A percentile compares a stretch with the other conserved stretches of the same genome.
These are phyloP conservation scores for Lactifluus subvellereus DNA, from an alignment of 768 basidiomycete genomes.

Conservation along the genomic window DNA sequence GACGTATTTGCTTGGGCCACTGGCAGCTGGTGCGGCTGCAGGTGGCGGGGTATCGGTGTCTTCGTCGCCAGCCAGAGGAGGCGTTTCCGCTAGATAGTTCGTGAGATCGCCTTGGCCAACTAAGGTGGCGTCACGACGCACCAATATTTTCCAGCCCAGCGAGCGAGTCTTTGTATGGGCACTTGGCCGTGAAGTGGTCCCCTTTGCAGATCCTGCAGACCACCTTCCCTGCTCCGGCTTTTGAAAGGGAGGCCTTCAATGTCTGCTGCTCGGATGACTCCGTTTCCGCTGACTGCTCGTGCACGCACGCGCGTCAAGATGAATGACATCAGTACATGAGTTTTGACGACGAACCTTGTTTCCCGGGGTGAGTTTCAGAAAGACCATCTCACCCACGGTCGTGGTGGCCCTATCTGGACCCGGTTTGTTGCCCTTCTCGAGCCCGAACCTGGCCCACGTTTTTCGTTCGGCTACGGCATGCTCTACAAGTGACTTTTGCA, in stretches of 20 bases:
- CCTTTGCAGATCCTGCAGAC: slow-evolving; percentile 92
- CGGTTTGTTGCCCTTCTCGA: slow-evolving; percentile 77
- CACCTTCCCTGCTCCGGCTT: slow-evolving; percentile 82
- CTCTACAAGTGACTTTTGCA: slow-evolving; percentile 90
- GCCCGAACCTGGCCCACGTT: slow-evolving; percentile 90
- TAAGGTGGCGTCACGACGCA: slow-evolving; percentile 28
- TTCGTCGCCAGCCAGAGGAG: slow-evolving; percentile 34
- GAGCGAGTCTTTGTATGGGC: slow-evolving; percentile 95
- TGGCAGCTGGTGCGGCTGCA: slow-evolving; percentile 13
- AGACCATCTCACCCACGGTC: slow-evolving; percentile 75
- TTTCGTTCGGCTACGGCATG: slow-evolving; percentile 91
- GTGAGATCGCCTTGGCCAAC: slow-evolving; percentile 7
- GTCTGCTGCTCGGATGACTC: slow-evolving; percentile 62
- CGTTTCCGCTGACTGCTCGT: slow-evolving; percentile 49
- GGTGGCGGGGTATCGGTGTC: slow-evolving; percentile 31
- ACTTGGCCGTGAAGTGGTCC: slow-evolving; percentile 96
- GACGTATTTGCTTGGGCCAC: slow-evolving; percentile 25
- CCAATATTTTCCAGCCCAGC: slow-evolving; percentile 63
- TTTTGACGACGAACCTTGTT: neutral
- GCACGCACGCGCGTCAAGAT: neutral
- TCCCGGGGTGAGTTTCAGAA: slow-evolving; percentile 44
- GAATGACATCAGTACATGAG: neutral
- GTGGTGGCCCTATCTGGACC: slow-evolving; percentile 94
- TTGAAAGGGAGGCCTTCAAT: slow-evolving; percentile 59
- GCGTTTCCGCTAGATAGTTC: slow-evolving; percentile 32